phyloP scores from a whole-genome alignment of 495 filamentous ascomycete genomes.

The Pyronema omphalodes region DNA sequence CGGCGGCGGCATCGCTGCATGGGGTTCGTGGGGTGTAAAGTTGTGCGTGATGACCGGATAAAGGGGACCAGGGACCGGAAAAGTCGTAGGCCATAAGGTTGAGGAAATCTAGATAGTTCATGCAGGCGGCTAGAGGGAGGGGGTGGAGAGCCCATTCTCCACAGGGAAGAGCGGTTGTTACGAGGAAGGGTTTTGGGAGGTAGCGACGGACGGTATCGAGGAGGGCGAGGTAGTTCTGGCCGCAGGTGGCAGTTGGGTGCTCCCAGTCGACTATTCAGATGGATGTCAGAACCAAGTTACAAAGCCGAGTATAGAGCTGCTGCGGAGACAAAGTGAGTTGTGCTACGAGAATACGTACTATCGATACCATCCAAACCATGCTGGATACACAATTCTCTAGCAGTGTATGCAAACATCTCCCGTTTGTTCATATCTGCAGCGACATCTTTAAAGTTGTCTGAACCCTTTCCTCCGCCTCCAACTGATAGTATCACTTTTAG shows the following conservation, averaged over 20 bases:
- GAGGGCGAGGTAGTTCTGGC: constrained; percentile 52
- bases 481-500: constrained; percentile 72
- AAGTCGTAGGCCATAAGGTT: constrained; percentile 85
- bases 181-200: constrained; percentile 56
- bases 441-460: constrained; percentile 57
- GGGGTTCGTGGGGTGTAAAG: constrained; percentile 42
- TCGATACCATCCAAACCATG: constrained; percentile 76
- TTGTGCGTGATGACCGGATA: constrained; percentile 62
- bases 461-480: constrained; percentile 63
- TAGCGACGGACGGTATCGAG: constrained; percentile 48
- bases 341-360: constrained; percentile 33
- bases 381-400: constrained; percentile 48
- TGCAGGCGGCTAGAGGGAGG: constrained; percentile 50
- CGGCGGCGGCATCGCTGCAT: constrained; percentile 30
- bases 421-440: constrained; percentile 41
- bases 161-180: constrained; percentile 72
- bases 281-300: not conserved
- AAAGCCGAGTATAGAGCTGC: not conserved
- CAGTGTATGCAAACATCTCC: constrained; percentile 57
- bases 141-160: constrained; percentile 53
- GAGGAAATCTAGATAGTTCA: constrained; percentile 53
- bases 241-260: constrained; percentile 52
- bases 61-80: constrained; percentile 53
- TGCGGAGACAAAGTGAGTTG: not conserved
- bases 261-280: constrained; percentile 65